A percentile compares a stretch with the other conserved stretches of the same genome.
Evolutionary conservation across 2,329 filamentous ascomycete species (phyloP).

Genomic region (Teratosphaeria nubilosa): DNA sequence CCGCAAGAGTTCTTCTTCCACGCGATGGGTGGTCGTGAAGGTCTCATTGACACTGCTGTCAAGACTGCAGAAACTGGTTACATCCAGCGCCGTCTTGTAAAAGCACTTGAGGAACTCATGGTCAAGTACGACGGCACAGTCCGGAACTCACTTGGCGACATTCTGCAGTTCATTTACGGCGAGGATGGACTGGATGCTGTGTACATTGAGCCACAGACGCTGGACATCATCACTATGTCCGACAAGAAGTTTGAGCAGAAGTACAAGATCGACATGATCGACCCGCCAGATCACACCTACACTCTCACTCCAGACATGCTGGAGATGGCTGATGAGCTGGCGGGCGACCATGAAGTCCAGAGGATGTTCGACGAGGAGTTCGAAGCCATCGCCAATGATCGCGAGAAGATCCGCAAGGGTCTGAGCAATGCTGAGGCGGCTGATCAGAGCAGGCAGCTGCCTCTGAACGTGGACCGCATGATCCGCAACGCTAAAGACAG

Average conservation of each 20-base stretch:
- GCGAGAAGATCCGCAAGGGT: slow-evolving; percentile 61
- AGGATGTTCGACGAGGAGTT: slow-evolving; percentile 80
- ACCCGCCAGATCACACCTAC: slow-evolving; percentile 39
- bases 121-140: slow-evolving; percentile 97
- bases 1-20: slow-evolving; percentile 99
- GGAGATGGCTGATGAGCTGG: slow-evolving; percentile 77
- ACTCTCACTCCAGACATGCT: slow-evolving; percentile 60
- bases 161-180: slow-evolving; percentile 94
- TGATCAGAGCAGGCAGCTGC: slow-evolving; percentile 79
- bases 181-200: slow-evolving; percentile 93
- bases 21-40: slow-evolving; percentile 99
- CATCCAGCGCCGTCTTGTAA: slow-evolving; percentile 95
- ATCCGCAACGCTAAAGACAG: slow-evolving; percentile 82
- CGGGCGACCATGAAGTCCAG: slow-evolving; percentile 80
- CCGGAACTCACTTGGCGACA: slow-evolving; percentile 89
- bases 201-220: slow-evolving; percentile 82
- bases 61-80: slow-evolving; percentile 99
- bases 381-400: slow-evolving; percentile 65
- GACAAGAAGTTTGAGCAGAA: slow-evolving; percentile 66
- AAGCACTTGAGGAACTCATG: slow-evolving; percentile 94
- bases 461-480: slow-evolving; percentile 82
- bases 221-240: slow-evolving; percentile 77
- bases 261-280: slow-evolving; percentile 82
- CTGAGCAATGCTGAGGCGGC: slow-evolving; percentile 59
- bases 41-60: slow-evolving; percentile 98